phyloP scores from a whole-genome alignment of 2,329 filamentous ascomycete genomes.

The Pseudovirgaria hyperparasitica region DNA sequence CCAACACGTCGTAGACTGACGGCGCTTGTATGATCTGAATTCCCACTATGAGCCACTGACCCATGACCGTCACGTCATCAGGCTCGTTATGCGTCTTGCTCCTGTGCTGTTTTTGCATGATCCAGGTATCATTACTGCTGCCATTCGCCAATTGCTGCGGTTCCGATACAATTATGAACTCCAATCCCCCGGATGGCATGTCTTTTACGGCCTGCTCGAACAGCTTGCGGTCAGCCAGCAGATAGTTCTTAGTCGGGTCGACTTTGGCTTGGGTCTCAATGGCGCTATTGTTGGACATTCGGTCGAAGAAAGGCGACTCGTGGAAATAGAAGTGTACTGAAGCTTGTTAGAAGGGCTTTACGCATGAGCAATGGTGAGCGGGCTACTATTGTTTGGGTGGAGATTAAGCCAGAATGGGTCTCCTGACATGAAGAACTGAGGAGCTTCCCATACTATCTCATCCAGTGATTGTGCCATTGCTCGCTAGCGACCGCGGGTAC shows the following conservation, averaged over 20 bases:
- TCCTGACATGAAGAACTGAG: no score
- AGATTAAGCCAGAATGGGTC: no score
- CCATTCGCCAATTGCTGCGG: conserved; percentile 36
- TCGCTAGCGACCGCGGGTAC: no score
- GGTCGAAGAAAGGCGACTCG: conserved; percentile 51
- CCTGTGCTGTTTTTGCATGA: conserved; percentile 43
- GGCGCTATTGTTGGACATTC: conserved; percentile 44
- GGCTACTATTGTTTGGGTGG: no score
- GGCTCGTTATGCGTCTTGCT: conserved; percentile 29
- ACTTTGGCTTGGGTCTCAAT: conserved; percentile 38
- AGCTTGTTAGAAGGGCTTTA: neutral
- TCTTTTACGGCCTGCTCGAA: conserved; percentile 43
- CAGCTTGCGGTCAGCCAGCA: conserved; percentile 40
- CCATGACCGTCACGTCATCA: conserved; percentile 40
- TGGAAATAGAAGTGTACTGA: conserved; percentile 49
- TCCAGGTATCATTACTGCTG: conserved; percentile 39
- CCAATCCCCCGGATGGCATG: conserved; percentile 37
- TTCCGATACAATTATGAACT: conserved; percentile 47
- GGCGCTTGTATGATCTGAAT: conserved; percentile 50
- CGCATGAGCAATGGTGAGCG: no score
- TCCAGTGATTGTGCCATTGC: no score
- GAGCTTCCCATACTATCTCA: no score
- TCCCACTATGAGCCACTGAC: conserved; percentile 48
- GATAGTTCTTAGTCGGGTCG: conserved; percentile 35
- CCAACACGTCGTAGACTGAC: conserved; percentile 44